Base-by-base conservation (phyloP, 352 stramenopile species). In the Halophytophthora batemanensis region DNA sequence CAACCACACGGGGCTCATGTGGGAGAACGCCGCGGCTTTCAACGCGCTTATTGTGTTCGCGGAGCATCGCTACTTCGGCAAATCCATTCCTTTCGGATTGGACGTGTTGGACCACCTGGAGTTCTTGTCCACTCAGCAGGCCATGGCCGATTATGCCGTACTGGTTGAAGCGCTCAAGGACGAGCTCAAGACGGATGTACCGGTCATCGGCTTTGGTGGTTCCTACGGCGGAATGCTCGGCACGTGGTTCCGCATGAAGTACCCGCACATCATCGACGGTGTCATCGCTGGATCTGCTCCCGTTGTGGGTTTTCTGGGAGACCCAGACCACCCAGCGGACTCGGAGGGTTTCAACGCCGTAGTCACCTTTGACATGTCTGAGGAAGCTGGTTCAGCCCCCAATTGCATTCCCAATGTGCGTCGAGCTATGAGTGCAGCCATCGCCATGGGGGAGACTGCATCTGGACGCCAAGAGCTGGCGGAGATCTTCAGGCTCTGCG, bases 381-480 rank as follows among this genome's bases (percentile, higher is more conserved):
- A 74, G 5, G 74, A 43, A 0, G 89, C 81, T 5, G 89, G 90
- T 1, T 80, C 83, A 11, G 45, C 65, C 6, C 66, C 54, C 2
- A 69, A 89, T 25, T 97, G 90, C 60, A 62, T 78, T 18, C 47
- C 74, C 3, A 97, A 97, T 60, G 69, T 96, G 3, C 76, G 85
- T 8, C 67, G 65, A 12, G 72, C 68, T 14, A 96, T 80, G 71
- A 39, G 61, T 11, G 51, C 71, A 0, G 87, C 96, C 21, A 67
- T 56, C n/a, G 58, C 66, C 14, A 57, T 95, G 1, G 76, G 66
- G 8, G 49, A 59, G 36, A 90, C 69, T 0, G 38, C 67, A 3
- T 35, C 66, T 14, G 82, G 85, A 12, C 78, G 77, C 17, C 45
- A 65, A 35, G 29, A 69, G 2, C 49, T 95, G 6, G 52, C 66